Conservation (phyloP, 805 yeast species). For the Metschnikowia rubicola region DNA sequence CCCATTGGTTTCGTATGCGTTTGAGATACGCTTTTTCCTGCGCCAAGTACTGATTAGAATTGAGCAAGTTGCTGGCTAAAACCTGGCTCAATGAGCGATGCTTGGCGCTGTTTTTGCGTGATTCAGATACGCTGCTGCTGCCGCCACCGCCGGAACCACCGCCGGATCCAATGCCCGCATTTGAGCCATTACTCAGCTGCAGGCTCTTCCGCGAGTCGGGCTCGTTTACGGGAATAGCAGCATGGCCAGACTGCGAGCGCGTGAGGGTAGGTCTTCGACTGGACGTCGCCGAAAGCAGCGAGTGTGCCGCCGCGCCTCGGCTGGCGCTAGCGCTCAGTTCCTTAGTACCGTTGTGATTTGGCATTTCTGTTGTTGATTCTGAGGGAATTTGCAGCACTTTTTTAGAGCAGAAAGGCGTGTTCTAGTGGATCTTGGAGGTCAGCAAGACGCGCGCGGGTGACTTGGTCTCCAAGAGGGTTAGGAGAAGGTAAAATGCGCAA, state of each 20-base stretch:
- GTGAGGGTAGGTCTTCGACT: constrained; percentile 12
- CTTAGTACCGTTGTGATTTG: neutral
- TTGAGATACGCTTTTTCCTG: constrained; percentile 68
- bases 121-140: constrained; percentile 3
- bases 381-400: too few relatives aligned
- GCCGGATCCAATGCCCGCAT: neutral
- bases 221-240: neutral
- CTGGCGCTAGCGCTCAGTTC: neutral
- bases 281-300: constrained; percentile 4
- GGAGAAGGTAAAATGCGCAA: too few relatives aligned
- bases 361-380: neutral
- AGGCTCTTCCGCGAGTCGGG: neutral
- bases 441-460: too few relatives aligned
- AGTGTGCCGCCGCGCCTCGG: neutral
- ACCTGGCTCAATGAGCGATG: constrained; percentile 15
- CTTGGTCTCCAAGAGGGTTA: too few relatives aligned
- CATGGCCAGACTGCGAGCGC: constrained; percentile 6
- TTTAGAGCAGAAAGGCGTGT: too few relatives aligned
- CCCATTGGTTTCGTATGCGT: constrained; percentile 55
- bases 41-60: constrained; percentile 43
- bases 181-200: neutral
- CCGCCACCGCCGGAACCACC: neutral
- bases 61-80: constrained; percentile 13
- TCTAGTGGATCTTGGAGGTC: too few relatives aligned
- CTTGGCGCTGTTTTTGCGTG: constrained; percentile 10